Evolutionary conservation across 2,329 filamentous ascomycete species (phyloP).

Genomic region (Neonectria punicea): DNA sequence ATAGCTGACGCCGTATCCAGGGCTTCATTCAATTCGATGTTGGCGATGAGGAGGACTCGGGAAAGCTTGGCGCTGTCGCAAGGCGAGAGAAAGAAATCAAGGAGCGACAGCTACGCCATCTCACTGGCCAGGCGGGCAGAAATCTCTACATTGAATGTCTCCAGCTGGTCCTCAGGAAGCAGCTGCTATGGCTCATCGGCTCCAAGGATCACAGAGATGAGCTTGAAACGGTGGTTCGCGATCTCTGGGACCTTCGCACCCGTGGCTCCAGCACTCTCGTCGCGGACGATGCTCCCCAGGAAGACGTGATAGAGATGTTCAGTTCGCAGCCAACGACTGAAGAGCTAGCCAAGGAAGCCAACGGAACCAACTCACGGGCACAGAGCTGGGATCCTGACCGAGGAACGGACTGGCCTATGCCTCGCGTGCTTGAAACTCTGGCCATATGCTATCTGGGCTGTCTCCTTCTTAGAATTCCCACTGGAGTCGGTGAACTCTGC

Average conservation of each 20-base stretch:
- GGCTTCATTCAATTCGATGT: slow-evolving; percentile 66
- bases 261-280: slow-evolving; percentile 55
- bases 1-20: slow-evolving; percentile 40
- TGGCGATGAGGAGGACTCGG: slow-evolving; percentile 78
- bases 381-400: slow-evolving; percentile 58
- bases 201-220: slow-evolving; percentile 74
- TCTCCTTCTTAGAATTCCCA: slow-evolving; percentile 78
- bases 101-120: slow-evolving; percentile 64
- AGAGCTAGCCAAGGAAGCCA: slow-evolving; percentile 18
- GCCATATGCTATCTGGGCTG: slow-evolving; percentile 83
- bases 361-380: slow-evolving; percentile 39
- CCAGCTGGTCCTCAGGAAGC: slow-evolving; percentile 85
- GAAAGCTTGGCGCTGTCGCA: slow-evolving; percentile 64
- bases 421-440: slow-evolving; percentile 79
- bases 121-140: slow-evolving; percentile 74
- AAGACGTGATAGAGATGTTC: slow-evolving; percentile 49
- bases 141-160: slow-evolving; percentile 85
- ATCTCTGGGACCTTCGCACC: slow-evolving; percentile 83
- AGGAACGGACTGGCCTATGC: slow-evolving; percentile 64
- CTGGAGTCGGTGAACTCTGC: slow-evolving; percentile 78
- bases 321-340: slow-evolving; percentile 50
- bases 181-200: slow-evolving; percentile 78
- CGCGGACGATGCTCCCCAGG: slow-evolving; percentile 37
- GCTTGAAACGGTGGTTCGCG: slow-evolving; percentile 81
- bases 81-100: slow-evolving; percentile 68